Evolutionary conservation across 805 yeast species (phyloP).

Genomic region (Candida manassasensis): DNA sequence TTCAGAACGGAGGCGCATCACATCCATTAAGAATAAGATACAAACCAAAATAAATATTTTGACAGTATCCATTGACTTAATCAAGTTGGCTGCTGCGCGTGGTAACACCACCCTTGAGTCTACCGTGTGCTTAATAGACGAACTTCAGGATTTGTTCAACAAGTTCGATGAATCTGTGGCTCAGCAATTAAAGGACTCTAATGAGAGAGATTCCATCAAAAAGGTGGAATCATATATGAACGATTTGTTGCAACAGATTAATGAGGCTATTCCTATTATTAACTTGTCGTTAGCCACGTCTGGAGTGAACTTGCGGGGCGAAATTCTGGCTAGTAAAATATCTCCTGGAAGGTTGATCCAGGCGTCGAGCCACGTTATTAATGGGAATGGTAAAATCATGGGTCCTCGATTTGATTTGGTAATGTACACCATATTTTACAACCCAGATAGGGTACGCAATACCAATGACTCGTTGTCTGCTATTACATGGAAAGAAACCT

Average conservation of each 20-base stretch:
- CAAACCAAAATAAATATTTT: slow-evolving; percentile 57
- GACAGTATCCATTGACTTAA: slow-evolving; percentile 62
- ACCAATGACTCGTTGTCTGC: slow-evolving; percentile 29
- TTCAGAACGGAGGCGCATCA: slow-evolving; percentile 44
- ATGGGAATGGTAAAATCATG: slow-evolving; percentile 39
- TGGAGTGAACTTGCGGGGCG: slow-evolving; percentile 54
- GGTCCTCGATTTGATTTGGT: slow-evolving; percentile 61
- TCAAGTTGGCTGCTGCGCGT: slow-evolving; percentile 56
- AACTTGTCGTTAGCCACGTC: slow-evolving; percentile 63
- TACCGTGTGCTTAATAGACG: slow-evolving; percentile 50
- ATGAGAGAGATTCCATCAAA: slow-evolving; percentile 35
- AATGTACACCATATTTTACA: slow-evolving; percentile 59
- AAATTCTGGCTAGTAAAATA: slow-evolving; percentile 42
- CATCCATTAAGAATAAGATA: slow-evolving; percentile 39
- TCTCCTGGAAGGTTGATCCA: slow-evolving; percentile 67
- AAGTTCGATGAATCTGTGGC: slow-evolving; percentile 46
- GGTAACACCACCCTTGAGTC: slow-evolving; percentile 56
- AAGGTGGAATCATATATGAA: slow-evolving; percentile 49
- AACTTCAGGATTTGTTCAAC: slow-evolving; percentile 54
- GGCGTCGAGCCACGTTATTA: slow-evolving; percentile 46
- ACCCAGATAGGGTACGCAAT: slow-evolving; percentile 40
- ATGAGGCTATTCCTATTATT: slow-evolving; percentile 64
- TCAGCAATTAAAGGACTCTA: slow-evolving; percentile 21
- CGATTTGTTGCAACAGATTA: slow-evolving; percentile 47
- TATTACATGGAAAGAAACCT: slow-evolving; percentile 71